These are phyloP conservation scores for Globisporangium splendens DNA, from an alignment of 352 stramenopile species.

Conservation along the genomic window DNA sequence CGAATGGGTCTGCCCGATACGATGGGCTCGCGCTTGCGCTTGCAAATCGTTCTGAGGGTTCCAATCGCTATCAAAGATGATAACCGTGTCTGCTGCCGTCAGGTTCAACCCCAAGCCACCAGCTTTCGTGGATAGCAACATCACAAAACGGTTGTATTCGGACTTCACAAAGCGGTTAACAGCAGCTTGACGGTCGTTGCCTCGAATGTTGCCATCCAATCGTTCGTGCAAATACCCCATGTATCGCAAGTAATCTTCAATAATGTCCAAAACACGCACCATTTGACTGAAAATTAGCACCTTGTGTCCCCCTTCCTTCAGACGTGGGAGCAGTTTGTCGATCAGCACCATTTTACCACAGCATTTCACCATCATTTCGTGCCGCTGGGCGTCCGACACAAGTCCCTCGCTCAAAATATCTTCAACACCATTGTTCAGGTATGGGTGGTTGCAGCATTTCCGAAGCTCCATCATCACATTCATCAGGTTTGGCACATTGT, in stretches of 20 bases:
- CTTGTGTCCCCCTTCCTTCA: conserved; percentile 96
- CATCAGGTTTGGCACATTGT: conserved; percentile 89
- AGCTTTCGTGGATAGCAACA: conserved; percentile 97
- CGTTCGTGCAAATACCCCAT: conserved; percentile 94
- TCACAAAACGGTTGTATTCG: conserved; percentile 94
- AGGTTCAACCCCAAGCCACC: conserved; percentile 93
- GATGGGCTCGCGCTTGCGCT: conserved; percentile 88
- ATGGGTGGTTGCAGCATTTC: conserved; percentile 91
- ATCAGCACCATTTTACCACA: conserved; percentile 99
- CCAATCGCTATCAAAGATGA: conserved; percentile 99
- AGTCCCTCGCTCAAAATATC: conserved; percentile 83
- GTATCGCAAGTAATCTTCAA: conserved; percentile 97
- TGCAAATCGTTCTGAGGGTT: conserved; percentile 98
- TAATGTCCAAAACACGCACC: conserved; percentile 99
- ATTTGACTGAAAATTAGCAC: conserved; percentile 99
- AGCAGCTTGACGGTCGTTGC: conserved; percentile 83
- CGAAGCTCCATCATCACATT: conserved; percentile 92
- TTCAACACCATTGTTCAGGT: conserved; percentile 92
- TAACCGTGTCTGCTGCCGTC: conserved; percentile 93
- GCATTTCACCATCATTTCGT: conserved; percentile 95
- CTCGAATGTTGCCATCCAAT: conserved; percentile 97
- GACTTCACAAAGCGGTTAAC: conserved; percentile 88
- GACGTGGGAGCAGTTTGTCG: conserved; percentile 97
- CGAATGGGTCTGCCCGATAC: conserved; percentile 89
- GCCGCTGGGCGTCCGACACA: conserved; percentile 65